A percentile compares a stretch with the other conserved stretches of the same genome.
Evolutionary conservation across 768 basidiomycete genomes (phyloP).

Genomic region (Tricholoma furcatifolium): DNA sequence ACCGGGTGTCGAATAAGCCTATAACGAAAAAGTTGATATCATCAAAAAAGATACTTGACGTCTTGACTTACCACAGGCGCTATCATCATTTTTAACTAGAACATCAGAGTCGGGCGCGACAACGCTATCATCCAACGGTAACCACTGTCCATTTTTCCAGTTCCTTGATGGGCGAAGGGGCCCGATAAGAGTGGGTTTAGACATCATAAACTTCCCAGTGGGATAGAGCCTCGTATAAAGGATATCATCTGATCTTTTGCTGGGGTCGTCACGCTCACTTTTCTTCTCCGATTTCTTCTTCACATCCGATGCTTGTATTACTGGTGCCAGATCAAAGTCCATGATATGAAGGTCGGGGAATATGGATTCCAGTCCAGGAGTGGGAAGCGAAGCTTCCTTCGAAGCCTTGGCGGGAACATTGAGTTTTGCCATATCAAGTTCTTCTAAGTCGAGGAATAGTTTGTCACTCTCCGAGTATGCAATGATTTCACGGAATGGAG

Average conservation of each 20-base stretch:
- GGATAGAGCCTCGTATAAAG: conserved; percentile 75
- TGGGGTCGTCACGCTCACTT: conserved; percentile 66
- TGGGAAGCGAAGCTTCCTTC: conserved; percentile 25
- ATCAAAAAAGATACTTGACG: not conserved
- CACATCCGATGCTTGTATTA: conserved; percentile 30
- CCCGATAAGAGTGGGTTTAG: conserved; percentile 81
- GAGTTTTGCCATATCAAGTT: conserved; percentile 27
- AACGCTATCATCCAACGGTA: conserved; percentile 59
- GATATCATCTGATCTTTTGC: conserved; percentile 76
- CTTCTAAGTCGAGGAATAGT: conserved; percentile 48
- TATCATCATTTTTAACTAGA: conserved; percentile 46
- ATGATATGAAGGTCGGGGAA: conserved; percentile 83
- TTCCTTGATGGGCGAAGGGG: conserved; percentile 80
- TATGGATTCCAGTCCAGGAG: conserved; percentile 59
- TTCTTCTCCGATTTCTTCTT: conserved; percentile 61
- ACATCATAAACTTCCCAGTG: conserved; percentile 73
- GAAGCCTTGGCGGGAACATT: conserved; percentile 22
- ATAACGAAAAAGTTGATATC: conserved; percentile 3
- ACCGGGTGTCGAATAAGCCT: conserved; percentile 44
- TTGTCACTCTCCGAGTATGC: conserved; percentile 59
- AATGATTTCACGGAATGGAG: conserved; percentile 59
- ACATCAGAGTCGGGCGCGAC: conserved; percentile 41
- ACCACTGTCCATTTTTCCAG: conserved; percentile 64
- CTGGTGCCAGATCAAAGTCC: conserved; percentile 44
- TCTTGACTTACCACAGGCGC: conserved; percentile 43